phyloP scores from a whole-genome alignment of 306 rosid genomes.

The Ziziphus jujuba region DNA sequence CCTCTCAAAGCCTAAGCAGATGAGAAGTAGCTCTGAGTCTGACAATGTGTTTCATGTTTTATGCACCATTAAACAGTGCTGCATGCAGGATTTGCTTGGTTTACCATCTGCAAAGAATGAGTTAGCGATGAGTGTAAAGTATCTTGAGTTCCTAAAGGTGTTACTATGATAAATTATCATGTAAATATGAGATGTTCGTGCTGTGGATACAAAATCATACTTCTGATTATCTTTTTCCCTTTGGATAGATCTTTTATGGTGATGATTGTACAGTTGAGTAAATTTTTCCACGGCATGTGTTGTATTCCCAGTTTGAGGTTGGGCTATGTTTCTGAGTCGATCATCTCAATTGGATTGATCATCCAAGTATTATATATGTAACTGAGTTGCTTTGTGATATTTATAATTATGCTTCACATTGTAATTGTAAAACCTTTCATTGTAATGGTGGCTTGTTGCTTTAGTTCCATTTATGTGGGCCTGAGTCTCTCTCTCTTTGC shows the following conservation, averaged over 20 bases:
- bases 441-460: neutral
- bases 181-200: neutral
- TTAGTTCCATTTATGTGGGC: neutral
- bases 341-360: neutral
- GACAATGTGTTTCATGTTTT: no score
- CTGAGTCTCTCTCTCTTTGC: neutral
- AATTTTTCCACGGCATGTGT: neutral
- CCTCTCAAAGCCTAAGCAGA: neutral
- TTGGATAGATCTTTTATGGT: neutral
- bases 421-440: neutral
- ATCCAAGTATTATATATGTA: neutral
- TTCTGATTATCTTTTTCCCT: neutral
- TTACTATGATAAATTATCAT: neutral
- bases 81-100: no score
- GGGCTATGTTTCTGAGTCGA: no score
- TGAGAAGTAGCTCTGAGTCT: neutral
- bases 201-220: neutral
- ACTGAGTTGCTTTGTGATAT: neutral
- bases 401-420: no score
- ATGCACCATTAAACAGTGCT: no score
- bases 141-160: neutral
- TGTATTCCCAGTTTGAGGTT: neutral
- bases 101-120: neutral
- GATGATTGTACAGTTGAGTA: neutral
- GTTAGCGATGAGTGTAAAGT: neutral